Conservation (phyloP, 2,329 filamentous ascomycete species). For the Paramyrothecium sp. region DNA sequence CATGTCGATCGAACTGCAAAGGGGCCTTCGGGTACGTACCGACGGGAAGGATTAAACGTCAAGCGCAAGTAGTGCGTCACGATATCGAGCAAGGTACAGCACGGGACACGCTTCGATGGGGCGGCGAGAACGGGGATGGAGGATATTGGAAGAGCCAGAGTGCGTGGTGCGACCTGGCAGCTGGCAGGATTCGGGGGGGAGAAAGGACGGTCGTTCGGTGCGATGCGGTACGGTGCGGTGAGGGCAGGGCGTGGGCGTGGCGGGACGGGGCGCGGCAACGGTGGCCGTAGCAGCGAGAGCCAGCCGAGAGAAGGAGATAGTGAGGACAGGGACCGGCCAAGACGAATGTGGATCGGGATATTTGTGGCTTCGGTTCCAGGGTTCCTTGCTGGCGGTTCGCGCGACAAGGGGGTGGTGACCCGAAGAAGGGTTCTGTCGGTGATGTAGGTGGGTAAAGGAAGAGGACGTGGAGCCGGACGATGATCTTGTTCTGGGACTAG, state of each 20-base stretch:
- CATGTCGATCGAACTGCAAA: not conserved
- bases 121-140: not conserved
- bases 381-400: constrained; percentile 2
- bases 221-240: not conserved
- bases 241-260: not conserved
- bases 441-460: not conserved
- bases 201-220: not conserved
- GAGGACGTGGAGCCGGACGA: not conserved
- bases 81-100: not conserved
- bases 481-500: not conserved
- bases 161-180: not conserved
- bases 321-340: constrained; percentile 10
- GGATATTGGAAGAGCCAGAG: constrained; percentile 1
- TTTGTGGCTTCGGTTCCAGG: constrained; percentile 18
- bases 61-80: not conserved
- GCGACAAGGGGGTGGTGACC: not conserved
- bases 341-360: constrained; percentile 5
- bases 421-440: not conserved
- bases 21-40: not conserved
- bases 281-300: not conserved
- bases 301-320: constrained; percentile 4
- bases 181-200: not conserved
- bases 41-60: not conserved
- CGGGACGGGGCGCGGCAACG: not conserved
- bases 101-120: not conserved